Base-by-base conservation (phyloP, 1,139 yeast genomes). In the Sugiyamaella neomexicana region DNA sequence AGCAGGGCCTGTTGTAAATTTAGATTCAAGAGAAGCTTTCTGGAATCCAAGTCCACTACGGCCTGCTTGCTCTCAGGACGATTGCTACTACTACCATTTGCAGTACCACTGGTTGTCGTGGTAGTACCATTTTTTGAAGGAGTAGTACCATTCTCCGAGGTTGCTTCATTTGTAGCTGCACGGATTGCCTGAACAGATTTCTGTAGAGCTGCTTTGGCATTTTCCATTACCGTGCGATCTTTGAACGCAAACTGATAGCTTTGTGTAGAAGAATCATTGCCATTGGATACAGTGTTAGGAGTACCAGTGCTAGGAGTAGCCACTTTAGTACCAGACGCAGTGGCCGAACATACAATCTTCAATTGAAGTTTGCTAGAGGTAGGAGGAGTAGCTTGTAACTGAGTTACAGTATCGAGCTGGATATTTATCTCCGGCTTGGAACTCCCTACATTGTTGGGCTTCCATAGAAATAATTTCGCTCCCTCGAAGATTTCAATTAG, bases 1-100 rank as follows among this genome's bases (percentile, higher is more conserved):
- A 93, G 74, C 23, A 91, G 72, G 57, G 82, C 81, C 63, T 90
- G 95, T 65, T 93, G 99, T 34, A 93, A 75, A 53, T 82, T 84
- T 49, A 82, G 79, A 68, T 93, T 89, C 54, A 82, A 80, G 58
- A 89, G 73, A 52, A 89, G 67, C 53, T 75, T 77, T 55, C 64
- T 60, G 15, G 63, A 54, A 55, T 68, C 71, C 42, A 68, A 60
- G 29, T 70, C 72, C 13, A 71, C 68, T 44, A 72, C 60, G 41
- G 68, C 67, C 40, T 48, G 52, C 10, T 36, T 40, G 16, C 6
- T 15, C 20, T 48, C 42, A 20, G 46, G 36, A 1, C 37, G 27
- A 44, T 43, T 34, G 27, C 50, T 44, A n/a, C 48, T 20, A 20
- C 25, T 20, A 20, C n/a, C n/a, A n/a, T 3, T 20, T 20, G 25